Percentiles rank a stretch among this genome's conserved stretches.
Conservation (phyloP, 2,329 filamentous ascomycete species). For the Elsinoe fawcettii region DNA sequence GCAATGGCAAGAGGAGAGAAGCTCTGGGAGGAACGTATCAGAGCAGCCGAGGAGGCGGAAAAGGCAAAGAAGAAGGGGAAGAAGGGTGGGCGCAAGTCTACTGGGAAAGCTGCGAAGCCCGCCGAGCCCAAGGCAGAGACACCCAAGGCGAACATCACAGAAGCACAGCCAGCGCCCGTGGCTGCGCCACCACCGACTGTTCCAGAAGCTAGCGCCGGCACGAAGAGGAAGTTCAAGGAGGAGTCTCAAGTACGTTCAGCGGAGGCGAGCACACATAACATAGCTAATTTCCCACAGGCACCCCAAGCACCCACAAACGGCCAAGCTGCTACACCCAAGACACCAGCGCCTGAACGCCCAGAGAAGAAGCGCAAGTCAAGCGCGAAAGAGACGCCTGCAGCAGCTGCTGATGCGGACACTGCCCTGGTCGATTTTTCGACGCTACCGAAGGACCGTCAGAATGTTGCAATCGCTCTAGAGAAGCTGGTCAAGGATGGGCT, state of each 20-base stretch:
- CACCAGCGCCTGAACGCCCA: slow-evolving; percentile 20
- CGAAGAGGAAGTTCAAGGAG: slow-evolving; percentile 29
- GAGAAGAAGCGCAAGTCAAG: slow-evolving; percentile 32
- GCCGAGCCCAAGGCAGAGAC: slow-evolving; percentile 25
- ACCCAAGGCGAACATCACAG: slow-evolving; percentile 3
- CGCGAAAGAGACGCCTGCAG: slow-evolving; percentile 19
- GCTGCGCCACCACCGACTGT: slow-evolving; percentile 12
- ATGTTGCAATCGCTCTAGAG: slow-evolving; percentile 60
- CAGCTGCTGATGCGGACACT: slow-evolving; percentile 25
- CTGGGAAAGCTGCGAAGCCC: slow-evolving; percentile 19
- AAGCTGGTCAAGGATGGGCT: slow-evolving; percentile 63
- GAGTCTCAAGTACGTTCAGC: slow-evolving; percentile 9
- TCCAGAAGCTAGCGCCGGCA: slow-evolving; percentile 19
- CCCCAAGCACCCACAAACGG: slow-evolving; percentile 1
- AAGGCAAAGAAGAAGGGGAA: slow-evolving; percentile 48
- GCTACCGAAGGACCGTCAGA: slow-evolving; percentile 59
- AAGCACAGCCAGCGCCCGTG: slow-evolving; percentile 11
- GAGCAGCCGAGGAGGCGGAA: slow-evolving; percentile 51
- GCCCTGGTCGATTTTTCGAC: slow-evolving; percentile 36
- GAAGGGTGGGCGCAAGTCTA: slow-evolving; percentile 22
- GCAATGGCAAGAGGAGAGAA: slow-evolving; percentile 73
- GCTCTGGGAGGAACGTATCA: slow-evolving; percentile 68
- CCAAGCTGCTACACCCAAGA: slow-evolving; percentile 10
- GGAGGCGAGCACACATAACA: no score
- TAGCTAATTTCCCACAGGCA: background rate